Conservation (phyloP, 1,284 basidiomycete species). For the Irpex lacteus region DNA sequence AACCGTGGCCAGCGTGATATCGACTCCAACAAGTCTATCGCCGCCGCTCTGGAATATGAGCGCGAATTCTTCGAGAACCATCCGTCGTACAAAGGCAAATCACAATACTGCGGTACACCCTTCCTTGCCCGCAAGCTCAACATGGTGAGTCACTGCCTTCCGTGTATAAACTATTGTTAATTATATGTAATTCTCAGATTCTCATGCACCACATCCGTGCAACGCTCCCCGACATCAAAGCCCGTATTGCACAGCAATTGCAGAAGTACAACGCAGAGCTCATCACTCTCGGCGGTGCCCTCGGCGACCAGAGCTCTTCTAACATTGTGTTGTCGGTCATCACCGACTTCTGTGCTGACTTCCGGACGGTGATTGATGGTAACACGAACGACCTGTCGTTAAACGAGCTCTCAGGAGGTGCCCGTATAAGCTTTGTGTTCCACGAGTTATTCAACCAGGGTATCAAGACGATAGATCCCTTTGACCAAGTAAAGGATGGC, state of each 20-base stretch:
- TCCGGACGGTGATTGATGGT: slow-evolving; percentile 95
- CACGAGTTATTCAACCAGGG: slow-evolving; percentile 98
- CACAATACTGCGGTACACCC: slow-evolving; percentile 96
- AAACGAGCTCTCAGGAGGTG: slow-evolving; percentile 96
- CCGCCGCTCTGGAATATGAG: slow-evolving; percentile 84
- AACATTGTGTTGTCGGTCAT: slow-evolving; percentile 94
- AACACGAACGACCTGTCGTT: slow-evolving; percentile 93
- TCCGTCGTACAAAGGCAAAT: slow-evolving; percentile 88
- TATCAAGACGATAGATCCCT: slow-evolving; percentile 94
- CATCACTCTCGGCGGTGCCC: slow-evolving; percentile 79
- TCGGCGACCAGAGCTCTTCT: slow-evolving; percentile 83
- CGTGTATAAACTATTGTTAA: background rate
- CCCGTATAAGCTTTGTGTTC: slow-evolving; percentile 97
- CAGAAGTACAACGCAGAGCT: slow-evolving; percentile 88
- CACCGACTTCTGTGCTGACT: slow-evolving; percentile 96
- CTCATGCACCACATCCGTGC: slow-evolving; percentile 98
- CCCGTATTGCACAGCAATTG: slow-evolving; percentile 84
- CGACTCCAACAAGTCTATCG: slow-evolving; percentile 83
- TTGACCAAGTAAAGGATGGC: slow-evolving; percentile 97
- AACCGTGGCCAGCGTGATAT: slow-evolving; percentile 98
- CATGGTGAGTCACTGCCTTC: slow-evolving; percentile 53
- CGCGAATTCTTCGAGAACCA: slow-evolving; percentile 94
- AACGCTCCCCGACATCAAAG: slow-evolving; percentile 96
- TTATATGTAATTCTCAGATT: slow-evolving; percentile 51
- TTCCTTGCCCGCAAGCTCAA: slow-evolving; percentile 97